Conservation (phyloP, 805 yeast genomes). For the Saccharomycopsis capsularis region DNA sequence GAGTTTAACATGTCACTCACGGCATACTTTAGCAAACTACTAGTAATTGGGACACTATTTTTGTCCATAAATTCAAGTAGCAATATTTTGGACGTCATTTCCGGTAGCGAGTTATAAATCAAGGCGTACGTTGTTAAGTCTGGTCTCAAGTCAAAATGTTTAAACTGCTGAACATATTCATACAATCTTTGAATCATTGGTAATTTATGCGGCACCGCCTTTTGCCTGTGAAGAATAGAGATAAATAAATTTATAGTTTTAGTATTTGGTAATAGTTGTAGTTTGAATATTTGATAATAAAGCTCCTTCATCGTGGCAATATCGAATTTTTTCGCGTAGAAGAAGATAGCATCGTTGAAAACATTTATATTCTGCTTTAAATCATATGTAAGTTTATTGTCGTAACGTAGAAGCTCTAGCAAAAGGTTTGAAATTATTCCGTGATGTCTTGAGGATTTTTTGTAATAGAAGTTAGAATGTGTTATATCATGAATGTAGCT, state of each 20-base stretch:
- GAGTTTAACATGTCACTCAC: conserved; percentile 24
- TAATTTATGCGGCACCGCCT: conserved; percentile 26
- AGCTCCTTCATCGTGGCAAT: conserved; percentile 35
- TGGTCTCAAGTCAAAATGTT: conserved; percentile 25
- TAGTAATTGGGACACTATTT: conserved; percentile 29
- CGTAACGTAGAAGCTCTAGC: conserved; percentile 34
- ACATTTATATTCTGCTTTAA: conserved; percentile 27
- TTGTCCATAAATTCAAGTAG: conserved; percentile 30
- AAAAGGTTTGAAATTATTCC: conserved; percentile 35
- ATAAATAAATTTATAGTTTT: conserved; percentile 35
- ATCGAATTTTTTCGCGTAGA: conserved; percentile 33
- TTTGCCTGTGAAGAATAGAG: conserved; percentile 26
- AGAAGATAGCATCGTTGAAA: conserved; percentile 35
- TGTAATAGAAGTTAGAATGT: conserved; percentile 32
- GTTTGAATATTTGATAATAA: conserved; percentile 35
- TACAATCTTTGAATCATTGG: conserved; percentile 18
- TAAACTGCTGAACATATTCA: conserved; percentile 4
- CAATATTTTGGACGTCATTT: conserved; percentile 29
- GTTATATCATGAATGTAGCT: conserved; percentile 32
- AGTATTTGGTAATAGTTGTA: conserved; percentile 30
- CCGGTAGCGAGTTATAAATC: conserved; percentile 30
- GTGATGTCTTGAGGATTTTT: conserved; percentile 31
- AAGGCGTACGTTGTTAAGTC: conserved; percentile 35
- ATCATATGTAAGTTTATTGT: conserved; percentile 29
- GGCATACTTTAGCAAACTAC: conserved; percentile 26